Conservation (phyloP, 2,329 filamentous ascomycete genomes). For the Colletotrichum sp. region DNA sequence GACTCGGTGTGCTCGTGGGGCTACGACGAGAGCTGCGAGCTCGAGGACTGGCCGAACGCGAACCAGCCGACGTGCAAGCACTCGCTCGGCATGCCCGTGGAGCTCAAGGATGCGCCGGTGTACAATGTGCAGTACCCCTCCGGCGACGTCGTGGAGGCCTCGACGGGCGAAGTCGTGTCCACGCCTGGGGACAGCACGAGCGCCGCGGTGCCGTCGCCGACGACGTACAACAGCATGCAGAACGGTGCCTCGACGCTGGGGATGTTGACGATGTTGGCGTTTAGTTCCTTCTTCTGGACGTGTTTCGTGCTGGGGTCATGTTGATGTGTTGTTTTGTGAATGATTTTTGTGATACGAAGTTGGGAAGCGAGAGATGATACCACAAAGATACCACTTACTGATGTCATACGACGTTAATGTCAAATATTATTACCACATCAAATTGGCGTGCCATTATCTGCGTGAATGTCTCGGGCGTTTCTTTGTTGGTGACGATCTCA, state of each 20-base stretch:
- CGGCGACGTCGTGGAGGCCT: constrained; percentile 44
- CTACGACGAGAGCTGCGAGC: constrained; percentile 48
- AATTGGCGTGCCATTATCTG: neutral
- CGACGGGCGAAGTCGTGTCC: constrained; percentile 11
- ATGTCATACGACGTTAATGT: constrained; percentile 16
- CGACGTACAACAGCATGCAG: neutral
- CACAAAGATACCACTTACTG: constrained; percentile 11
- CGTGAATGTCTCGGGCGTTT: neutral
- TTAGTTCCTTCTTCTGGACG: constrained; percentile 3
- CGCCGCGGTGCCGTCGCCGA: neutral
- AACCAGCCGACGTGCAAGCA: constrained; percentile 52
- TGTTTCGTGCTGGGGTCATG: neutral
- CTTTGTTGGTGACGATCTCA: neutral
- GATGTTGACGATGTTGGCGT: neutral
- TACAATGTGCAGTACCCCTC: constrained; percentile 53
- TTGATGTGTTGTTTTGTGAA: neutral
- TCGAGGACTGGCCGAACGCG: constrained; percentile 43
- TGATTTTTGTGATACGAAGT: neutral
- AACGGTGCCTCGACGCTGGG: neutral
- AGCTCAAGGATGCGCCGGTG: constrained; percentile 43
- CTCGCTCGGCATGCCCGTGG: constrained; percentile 40
- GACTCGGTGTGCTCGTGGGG: constrained; percentile 53
- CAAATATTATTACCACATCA: neutral
- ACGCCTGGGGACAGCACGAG: neutral
- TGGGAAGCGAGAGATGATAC: neutral